These are phyloP conservation scores for Colletotrichum euphorbiae DNA, from an alignment of 2,329 filamentous ascomycete species.

Conservation along the genomic window DNA sequence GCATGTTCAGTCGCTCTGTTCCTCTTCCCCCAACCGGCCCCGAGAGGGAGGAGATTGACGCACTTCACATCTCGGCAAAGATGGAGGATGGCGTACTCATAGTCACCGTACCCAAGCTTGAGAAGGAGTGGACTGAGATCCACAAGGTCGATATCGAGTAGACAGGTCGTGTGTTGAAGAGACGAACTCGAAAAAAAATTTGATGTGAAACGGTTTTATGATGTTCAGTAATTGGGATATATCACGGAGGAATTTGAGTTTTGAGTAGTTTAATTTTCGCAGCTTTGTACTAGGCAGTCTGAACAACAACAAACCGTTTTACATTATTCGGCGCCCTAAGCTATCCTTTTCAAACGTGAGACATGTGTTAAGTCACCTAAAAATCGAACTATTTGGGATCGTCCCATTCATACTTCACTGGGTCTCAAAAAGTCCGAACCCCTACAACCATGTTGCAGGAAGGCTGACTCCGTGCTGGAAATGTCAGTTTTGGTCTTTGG, in stretches of 20 bases:
- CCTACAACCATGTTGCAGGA: too few relatives aligned
- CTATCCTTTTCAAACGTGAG: too few relatives aligned
- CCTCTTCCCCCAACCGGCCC: slow-evolving; percentile 61
- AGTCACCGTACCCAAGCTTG: slow-evolving; percentile 80
- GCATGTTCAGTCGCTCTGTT: slow-evolving; percentile 79
- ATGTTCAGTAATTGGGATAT: not conserved
- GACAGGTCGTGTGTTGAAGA: too few relatives aligned
- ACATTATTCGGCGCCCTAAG: not conserved
- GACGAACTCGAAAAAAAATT: not conserved
- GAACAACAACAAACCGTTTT: not conserved
- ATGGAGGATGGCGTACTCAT: slow-evolving; percentile 82
- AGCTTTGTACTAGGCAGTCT: not conserved
- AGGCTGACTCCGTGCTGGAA: too few relatives aligned
- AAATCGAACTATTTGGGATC: too few relatives aligned
- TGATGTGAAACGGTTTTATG: not conserved
- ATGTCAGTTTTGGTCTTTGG: too few relatives aligned
- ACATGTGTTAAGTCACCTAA: too few relatives aligned
- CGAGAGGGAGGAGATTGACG: slow-evolving; percentile 71
- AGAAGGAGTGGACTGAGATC: slow-evolving; percentile 74
- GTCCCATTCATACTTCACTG: too few relatives aligned
- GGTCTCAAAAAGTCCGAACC: too few relatives aligned
- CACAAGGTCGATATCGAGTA: slow-evolving; percentile 69
- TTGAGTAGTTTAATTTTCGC: not conserved
- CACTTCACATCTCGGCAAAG: slow-evolving; percentile 76
- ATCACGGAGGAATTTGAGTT: not conserved